phyloP scores from a whole-genome alignment of 2,329 filamentous ascomycete species.

The Coccinonectria pachysandricola region DNA sequence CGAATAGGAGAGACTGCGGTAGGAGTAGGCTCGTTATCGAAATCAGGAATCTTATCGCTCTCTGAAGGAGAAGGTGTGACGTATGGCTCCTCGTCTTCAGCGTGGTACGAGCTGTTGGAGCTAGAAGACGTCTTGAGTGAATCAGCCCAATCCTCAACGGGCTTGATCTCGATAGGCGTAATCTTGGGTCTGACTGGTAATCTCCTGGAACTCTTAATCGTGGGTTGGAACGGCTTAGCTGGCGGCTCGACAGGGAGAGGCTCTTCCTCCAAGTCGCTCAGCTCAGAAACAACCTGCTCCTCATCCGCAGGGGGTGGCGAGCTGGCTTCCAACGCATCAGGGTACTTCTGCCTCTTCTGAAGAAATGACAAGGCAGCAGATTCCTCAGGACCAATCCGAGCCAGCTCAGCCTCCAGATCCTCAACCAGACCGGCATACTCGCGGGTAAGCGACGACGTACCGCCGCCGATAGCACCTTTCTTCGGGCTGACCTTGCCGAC shows the following conservation, averaged over 20 bases:
- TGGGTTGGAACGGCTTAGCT: not conserved
- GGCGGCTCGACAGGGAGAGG: not conserved
- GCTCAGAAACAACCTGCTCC: not conserved
- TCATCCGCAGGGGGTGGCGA: too few species aligned
- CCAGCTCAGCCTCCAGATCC: constrained; percentile 32
- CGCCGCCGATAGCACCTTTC: constrained; percentile 13
- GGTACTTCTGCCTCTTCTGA: too few species aligned
- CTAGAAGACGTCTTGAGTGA: not conserved
- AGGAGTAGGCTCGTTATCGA: not conserved
- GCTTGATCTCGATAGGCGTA: too few species aligned
- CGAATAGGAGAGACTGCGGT: constrained; percentile 7
- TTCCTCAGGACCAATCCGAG: constrained; percentile 12
- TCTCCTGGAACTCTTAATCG: not conserved
- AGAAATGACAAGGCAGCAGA: constrained; percentile 13
- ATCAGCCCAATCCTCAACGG: not conserved
- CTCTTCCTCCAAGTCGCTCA: not conserved
- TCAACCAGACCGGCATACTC: constrained; percentile 36
- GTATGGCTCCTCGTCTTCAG: not conserved
- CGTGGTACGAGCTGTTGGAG: not conserved
- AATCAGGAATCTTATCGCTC: not conserved
- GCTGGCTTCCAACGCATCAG: too few species aligned
- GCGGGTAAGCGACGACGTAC: constrained; percentile 19
- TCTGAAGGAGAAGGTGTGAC: not conserved
- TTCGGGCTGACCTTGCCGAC: constrained; percentile 25
- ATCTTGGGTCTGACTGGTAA: not conserved